Conservation (phyloP, 1,139 yeast species). For the Suhomyces yuchorum region DNA sequence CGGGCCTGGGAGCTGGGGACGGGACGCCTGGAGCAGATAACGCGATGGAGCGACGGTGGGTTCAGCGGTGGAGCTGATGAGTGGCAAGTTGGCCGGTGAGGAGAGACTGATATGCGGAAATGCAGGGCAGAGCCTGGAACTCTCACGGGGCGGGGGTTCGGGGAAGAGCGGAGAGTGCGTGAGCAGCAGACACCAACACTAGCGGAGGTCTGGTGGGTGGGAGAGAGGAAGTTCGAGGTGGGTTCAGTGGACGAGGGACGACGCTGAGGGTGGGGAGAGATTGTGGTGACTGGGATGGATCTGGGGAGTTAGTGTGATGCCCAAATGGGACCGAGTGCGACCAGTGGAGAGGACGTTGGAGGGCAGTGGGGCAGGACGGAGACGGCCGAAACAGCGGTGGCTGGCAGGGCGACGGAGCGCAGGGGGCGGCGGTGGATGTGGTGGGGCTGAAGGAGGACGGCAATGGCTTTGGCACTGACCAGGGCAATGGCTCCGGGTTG, state of each 20-base stretch:
- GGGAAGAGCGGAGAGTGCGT: not conserved
- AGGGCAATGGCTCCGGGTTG: too few relatives aligned
- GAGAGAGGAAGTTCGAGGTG: not conserved
- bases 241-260: too few relatives aligned
- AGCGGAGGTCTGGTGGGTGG: not conserved
- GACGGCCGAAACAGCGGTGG: too few relatives aligned
- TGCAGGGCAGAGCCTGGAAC: not conserved
- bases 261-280: not conserved
- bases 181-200: not conserved
- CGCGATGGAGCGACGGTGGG: not conserved
- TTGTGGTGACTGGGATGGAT: not conserved
- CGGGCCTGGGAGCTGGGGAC: not conserved
- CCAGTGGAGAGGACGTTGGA: too few relatives aligned
- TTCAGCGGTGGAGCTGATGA: not conserved
- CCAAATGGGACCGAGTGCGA: not conserved
- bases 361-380: too few relatives aligned
- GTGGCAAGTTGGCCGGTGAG: not conserved
- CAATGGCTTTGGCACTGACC: too few relatives aligned
- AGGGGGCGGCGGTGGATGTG: too few relatives aligned
- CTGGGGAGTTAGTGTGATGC: slow-evolving; percentile 1
- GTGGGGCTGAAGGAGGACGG: too few relatives aligned
- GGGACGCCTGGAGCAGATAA: not conserved
- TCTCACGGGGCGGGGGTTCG: not conserved
- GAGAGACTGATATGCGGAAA: not conserved
- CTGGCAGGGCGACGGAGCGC: too few relatives aligned